A percentile compares a stretch with the other conserved stretches of the same genome.
Conservation (phyloP, 2,329 filamentous ascomycete species). For the Cladosporium austrohemisphaericum region DNA sequence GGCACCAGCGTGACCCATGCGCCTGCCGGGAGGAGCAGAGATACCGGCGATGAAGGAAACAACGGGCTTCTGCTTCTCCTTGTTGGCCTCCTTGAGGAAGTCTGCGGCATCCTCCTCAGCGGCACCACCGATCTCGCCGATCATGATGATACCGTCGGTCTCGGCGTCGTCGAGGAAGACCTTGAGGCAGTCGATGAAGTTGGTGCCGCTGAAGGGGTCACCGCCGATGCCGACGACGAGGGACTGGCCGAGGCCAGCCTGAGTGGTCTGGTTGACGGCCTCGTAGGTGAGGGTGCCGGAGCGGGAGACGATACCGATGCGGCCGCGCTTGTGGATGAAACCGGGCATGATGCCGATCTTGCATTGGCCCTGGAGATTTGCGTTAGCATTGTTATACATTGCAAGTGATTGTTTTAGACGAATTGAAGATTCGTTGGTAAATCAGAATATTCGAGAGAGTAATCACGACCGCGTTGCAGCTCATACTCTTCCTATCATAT, state of each 20-base stretch:
- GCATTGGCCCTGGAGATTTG: constrained; percentile 71
- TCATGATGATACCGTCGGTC: constrained; percentile 99
- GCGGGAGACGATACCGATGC: constrained; percentile 96
- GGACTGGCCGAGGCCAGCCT: constrained; percentile 93
- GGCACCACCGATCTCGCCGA: constrained; percentile 95
- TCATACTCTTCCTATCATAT: constrained; percentile 39
- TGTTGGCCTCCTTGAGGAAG: constrained; percentile 90
- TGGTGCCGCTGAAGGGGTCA: constrained; percentile 97
- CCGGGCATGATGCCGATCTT: constrained; percentile 99
- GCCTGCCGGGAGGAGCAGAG: constrained; percentile 88
- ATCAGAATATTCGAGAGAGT: constrained; percentile 16
- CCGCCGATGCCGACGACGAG: constrained; percentile 97
- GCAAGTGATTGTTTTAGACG: neutral
- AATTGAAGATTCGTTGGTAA: neutral
- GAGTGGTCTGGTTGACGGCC: constrained; percentile 98
- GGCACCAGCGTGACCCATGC: constrained; percentile 98
- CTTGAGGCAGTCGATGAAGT: constrained; percentile 98
- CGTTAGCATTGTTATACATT: constrained; percentile 6
- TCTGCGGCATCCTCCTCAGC: constrained; percentile 98
- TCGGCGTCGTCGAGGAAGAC: constrained; percentile 95
- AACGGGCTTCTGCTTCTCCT: constrained; percentile 79
- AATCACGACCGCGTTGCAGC: constrained; percentile 31
- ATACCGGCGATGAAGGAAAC: constrained; percentile 99
- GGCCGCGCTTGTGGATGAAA: constrained; percentile 99
- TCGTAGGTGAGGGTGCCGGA: constrained; percentile 99